Percentiles rank a stretch among this genome's conserved stretches.
Conservation (phyloP, 805 yeast genomes). For the Torulaspora microellipsoides region DNA sequence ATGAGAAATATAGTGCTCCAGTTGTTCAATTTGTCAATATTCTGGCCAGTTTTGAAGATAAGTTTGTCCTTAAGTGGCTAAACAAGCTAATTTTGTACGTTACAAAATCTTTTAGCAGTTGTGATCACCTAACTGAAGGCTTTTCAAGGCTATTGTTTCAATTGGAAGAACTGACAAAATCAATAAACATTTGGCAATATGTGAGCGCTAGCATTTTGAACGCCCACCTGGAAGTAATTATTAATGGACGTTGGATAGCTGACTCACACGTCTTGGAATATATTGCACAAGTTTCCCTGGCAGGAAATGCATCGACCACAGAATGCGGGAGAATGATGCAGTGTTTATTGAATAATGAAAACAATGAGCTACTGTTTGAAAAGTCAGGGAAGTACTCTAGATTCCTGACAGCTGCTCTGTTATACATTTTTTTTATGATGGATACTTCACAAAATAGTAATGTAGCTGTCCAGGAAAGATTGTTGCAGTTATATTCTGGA, state of each 20-base stretch:
- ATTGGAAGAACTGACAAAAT: conserved; percentile 34
- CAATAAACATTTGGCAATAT: conserved; percentile 35
- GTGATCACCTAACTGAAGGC: conserved; percentile 20
- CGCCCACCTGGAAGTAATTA: conserved; percentile 61
- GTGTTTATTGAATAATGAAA: conserved; percentile 52
- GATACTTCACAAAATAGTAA: conserved; percentile 47
- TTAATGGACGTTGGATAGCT: conserved; percentile 46
- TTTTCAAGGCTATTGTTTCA: conserved; percentile 35
- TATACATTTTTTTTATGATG: conserved; percentile 46
- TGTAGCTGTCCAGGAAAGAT: conserved; percentile 42
- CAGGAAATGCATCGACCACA: conserved; percentile 36
- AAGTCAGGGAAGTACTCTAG: conserved; percentile 23
- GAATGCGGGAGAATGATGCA: conserved; percentile 56
- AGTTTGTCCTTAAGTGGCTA: conserved; percentile 43
- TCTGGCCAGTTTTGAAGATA: conserved; percentile 16
- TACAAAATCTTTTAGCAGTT: conserved; percentile 61
- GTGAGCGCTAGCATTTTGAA: conserved; percentile 48
- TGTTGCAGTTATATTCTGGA: conserved; percentile 60
- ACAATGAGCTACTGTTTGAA: conserved; percentile 32
- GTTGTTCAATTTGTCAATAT: conserved; percentile 26
- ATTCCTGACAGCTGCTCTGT: conserved; percentile 42
- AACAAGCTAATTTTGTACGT: conserved; percentile 54
- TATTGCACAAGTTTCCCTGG: conserved; percentile 37
- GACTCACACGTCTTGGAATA: conserved; percentile 43
- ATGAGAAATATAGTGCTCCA: conserved; percentile 31